Conservation (phyloP, 1,284 basidiomycete species). For the Mrakiaceae sp. region DNA sequence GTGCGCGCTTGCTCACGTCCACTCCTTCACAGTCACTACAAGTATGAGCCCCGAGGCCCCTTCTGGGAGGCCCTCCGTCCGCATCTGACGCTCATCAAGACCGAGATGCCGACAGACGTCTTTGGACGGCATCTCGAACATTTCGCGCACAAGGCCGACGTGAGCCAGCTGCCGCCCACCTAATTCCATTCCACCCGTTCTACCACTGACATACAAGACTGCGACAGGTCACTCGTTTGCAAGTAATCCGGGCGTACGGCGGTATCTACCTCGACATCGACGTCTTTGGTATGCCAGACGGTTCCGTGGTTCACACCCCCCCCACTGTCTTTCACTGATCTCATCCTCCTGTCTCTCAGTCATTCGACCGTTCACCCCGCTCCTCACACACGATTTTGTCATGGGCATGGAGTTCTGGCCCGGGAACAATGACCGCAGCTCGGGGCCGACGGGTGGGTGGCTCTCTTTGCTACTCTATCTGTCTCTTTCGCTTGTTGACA, state of each 20-base stretch:
- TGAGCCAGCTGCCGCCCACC: constrained; percentile 2
- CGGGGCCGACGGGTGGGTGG: constrained; percentile 26
- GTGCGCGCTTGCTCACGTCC: not conserved
- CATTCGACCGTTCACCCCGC: constrained; percentile 5
- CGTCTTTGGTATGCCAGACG: constrained; percentile 12
- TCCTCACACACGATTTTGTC: constrained; percentile 33
- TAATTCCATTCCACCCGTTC: no score
- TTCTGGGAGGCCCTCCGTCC: constrained; percentile 34
- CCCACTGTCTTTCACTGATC: no score
- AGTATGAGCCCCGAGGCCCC: constrained; percentile 32
- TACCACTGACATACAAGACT: no score
- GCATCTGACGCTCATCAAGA: constrained; percentile 30
- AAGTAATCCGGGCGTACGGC: constrained; percentile 22
- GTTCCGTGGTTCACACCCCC: no score
- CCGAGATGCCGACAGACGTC: constrained; percentile 26
- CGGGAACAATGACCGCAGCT: constrained; percentile 25
- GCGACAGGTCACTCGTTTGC: constrained; percentile 23
- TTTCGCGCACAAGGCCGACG: constrained; percentile 36
- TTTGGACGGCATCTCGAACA: constrained; percentile 29
- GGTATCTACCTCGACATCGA: constrained; percentile 43
- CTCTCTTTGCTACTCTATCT: no score
- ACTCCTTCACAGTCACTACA: constrained; percentile 30
- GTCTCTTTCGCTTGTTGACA: no score
- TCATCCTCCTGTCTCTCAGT: no score
- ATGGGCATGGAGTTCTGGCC: constrained; percentile 38